Evolutionary conservation across 164 flowering plant genomes (phyloP).

Genomic region (Chimonanthus salicifolius): DNA sequence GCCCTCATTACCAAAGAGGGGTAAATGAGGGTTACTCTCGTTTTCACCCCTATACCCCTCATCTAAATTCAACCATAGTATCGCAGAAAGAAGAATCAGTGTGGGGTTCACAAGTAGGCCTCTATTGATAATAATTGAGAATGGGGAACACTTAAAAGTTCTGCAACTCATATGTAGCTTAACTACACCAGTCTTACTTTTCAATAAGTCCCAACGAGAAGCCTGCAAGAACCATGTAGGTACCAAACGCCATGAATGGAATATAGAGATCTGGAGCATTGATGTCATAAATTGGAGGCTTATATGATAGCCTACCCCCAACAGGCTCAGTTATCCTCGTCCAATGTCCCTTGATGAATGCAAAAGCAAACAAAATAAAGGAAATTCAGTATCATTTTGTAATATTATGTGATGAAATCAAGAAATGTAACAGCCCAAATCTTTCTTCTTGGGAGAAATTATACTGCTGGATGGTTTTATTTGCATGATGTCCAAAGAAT

Average conservation of each 20-base stretch:
- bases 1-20: too few relatives aligned
- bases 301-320: slow-evolving; percentile 52
- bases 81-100: not conserved
- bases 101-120: too few relatives aligned
- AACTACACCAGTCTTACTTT: slow-evolving; percentile 28
- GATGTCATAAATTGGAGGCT: slow-evolving; percentile 59
- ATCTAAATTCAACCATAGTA: not conserved
- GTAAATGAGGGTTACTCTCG: too few relatives aligned
- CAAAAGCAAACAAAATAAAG: not conserved
- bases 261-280: slow-evolving; percentile 64
- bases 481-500: too few relatives aligned
- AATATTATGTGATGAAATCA: too few relatives aligned
- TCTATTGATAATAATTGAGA: too few relatives aligned
- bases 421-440: too few relatives aligned
- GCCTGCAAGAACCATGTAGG: slow-evolving; percentile 55
- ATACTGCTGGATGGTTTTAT: too few relatives aligned
- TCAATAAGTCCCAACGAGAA: slow-evolving; percentile 47
- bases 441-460: too few relatives aligned
- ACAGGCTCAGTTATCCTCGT: slow-evolving; percentile 58
- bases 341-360: slow-evolving; percentile 44
- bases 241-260: slow-evolving; percentile 57
- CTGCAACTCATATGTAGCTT: too few relatives aligned
- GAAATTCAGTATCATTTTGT: not conserved
- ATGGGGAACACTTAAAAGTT: too few relatives aligned
- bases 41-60: not conserved